Percentiles rank a stretch among this genome's conserved stretches.
Evolutionary conservation across 2,329 filamentous ascomycete species (phyloP).

Genomic region (Lojkania enalia): DNA sequence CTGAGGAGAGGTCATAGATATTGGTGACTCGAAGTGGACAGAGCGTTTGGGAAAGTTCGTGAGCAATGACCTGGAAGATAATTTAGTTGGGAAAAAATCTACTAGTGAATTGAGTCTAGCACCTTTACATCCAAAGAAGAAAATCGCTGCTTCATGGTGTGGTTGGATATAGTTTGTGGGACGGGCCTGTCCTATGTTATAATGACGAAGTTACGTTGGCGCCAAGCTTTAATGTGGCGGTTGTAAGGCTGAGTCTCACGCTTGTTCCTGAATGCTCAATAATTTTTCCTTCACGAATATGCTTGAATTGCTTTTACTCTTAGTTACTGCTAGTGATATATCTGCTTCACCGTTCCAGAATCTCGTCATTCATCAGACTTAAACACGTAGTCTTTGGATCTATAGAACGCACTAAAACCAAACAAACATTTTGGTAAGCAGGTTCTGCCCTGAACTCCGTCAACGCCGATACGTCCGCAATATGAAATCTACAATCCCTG

Average conservation of each 20-base stretch:
- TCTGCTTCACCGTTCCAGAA: not conserved
- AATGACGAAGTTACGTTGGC: conserved; percentile 33
- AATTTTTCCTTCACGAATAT: not conserved
- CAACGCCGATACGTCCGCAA: conserved; percentile 32
- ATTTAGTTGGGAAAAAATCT: not conserved
- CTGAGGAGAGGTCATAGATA: conserved; percentile 91
- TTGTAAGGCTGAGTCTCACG: conserved; percentile 24
- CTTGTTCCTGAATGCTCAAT: conserved; percentile 3
- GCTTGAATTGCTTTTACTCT: no score
- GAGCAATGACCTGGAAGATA: conserved; percentile 75
- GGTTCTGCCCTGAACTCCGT: conserved; percentile 28
- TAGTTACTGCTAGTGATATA: not conserved
- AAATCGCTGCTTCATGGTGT: conserved; percentile 75
- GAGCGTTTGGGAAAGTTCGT: conserved; percentile 81
- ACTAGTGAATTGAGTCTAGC: conserved; percentile 8
- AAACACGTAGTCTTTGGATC: no score
- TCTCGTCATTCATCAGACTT: no score
- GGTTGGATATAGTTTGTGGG: conserved; percentile 21
- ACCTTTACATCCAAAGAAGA: conserved; percentile 79
- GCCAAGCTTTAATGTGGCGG: conserved; percentile 17
- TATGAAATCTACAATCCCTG: conserved; percentile 59
- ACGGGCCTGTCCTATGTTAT: conserved; percentile 30
- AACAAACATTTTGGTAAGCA: no score
- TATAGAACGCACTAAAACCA: no score
- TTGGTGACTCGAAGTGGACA: conserved; percentile 83